Conservation (phyloP, 345 rosid species). For the Eucalyptus albens region DNA sequence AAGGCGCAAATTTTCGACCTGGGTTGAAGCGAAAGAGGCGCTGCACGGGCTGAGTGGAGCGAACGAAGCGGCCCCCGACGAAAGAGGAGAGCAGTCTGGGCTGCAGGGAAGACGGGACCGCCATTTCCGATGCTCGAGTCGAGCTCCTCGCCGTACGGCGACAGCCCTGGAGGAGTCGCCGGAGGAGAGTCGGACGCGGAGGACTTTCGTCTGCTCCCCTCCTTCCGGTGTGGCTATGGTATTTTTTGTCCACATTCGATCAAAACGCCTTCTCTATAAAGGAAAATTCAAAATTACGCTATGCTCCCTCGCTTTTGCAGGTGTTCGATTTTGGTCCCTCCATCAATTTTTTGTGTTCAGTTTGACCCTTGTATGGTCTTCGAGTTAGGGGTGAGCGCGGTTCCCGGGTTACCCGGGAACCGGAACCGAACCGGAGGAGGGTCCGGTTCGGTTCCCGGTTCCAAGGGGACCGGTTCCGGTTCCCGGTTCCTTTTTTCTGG, state of each 20-base stretch:
- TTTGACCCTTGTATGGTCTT: neutral
- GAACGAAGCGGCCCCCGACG: conserved; percentile 28
- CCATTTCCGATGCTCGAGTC: conserved; percentile 19
- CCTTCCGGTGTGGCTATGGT: neutral
- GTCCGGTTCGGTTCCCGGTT: too few species aligned
- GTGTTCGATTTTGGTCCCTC: neutral
- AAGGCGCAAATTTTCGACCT: conserved; percentile 17
- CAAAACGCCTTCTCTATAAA: neutral
- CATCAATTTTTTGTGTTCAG: neutral
- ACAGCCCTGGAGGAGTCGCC: neutral
- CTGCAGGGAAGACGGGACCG: conserved; percentile 40
- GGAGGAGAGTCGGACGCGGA: neutral
- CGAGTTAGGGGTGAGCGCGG: too few species aligned
- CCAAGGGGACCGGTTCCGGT: too few species aligned
- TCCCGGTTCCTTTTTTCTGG: too few species aligned
- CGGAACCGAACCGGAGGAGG: too few species aligned
- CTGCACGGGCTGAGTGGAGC: conserved; percentile 33
- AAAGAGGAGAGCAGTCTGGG: conserved; percentile 57
- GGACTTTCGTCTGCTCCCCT: neutral
- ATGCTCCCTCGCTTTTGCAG: neutral
- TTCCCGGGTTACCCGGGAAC: too few species aligned
- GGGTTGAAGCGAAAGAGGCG: conserved; percentile 26
- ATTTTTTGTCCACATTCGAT: neutral
- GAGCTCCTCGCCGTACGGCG: neutral
- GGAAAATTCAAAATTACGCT: neutral